A percentile compares a stretch with the other conserved stretches of the same genome.
These are phyloP conservation scores for Cladosporium colombiae DNA, from an alignment of 2,329 filamentous ascomycete species.

Conservation along the genomic window DNA sequence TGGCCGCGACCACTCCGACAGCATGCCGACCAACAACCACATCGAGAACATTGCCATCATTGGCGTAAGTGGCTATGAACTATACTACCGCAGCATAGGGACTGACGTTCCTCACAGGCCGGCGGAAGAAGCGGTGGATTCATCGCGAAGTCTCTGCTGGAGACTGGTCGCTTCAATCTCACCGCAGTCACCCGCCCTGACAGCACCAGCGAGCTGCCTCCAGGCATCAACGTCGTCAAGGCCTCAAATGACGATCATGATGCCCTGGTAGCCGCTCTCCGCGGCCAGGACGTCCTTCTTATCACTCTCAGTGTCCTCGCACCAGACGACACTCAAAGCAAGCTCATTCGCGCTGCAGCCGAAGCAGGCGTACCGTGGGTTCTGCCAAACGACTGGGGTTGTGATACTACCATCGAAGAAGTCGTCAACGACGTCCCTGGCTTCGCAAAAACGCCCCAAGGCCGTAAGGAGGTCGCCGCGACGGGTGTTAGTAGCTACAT, in stretches of 20 bases:
- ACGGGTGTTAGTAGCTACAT: constrained; percentile 33
- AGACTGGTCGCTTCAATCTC: constrained; percentile 49
- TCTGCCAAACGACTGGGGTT: constrained; percentile 43
- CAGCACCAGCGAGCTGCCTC: constrained; percentile 45
- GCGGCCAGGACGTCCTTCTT: constrained; percentile 42
- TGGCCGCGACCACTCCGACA: neutral
- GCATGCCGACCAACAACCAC: constrained; percentile 22
- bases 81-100: neutral
- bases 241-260: constrained; percentile 52
- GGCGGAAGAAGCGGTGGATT: constrained; percentile 44
- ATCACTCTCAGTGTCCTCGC: constrained; percentile 42
- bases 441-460: constrained; percentile 20
- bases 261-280: constrained; percentile 38
- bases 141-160: constrained; percentile 44
- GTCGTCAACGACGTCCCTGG: constrained; percentile 28
- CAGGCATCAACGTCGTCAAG: constrained; percentile 41
- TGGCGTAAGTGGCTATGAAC: constrained; percentile 32
- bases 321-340: constrained; percentile 32
- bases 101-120: constrained; percentile 27
- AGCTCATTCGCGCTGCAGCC: constrained; percentile 40
- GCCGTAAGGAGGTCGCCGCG: constrained; percentile 30
- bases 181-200: constrained; percentile 53
- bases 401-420: constrained; percentile 32
- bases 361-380: constrained; percentile 43
- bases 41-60: constrained; percentile 45